Conservation (phyloP, 2,329 filamentous ascomycete genomes). For the Phoma sp. region DNA sequence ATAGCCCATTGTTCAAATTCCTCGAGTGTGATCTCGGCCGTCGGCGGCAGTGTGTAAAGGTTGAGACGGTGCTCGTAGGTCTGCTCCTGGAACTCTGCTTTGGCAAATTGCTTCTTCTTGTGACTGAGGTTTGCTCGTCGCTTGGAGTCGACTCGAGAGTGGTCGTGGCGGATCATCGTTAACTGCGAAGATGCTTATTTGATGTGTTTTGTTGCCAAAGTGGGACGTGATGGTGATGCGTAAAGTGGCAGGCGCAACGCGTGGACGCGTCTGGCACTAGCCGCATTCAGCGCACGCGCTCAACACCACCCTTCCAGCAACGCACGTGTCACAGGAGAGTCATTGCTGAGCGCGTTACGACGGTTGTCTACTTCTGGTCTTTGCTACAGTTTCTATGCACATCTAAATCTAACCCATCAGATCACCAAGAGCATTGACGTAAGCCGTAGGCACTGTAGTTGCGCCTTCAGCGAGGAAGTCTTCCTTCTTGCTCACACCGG, state of each 20-base stretch:
- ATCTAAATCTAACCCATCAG: conserved; percentile 53
- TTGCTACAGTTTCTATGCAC: background rate
- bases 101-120: conserved; percentile 86
- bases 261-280: conserved; percentile 27
- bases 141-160: conserved; percentile 66
- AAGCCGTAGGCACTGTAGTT: conserved; percentile 76
- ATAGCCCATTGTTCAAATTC: conserved; percentile 99
- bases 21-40: conserved; percentile 92
- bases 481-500: conserved; percentile 84
- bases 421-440: conserved; percentile 85
- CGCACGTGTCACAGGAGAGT: background rate
- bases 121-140: conserved; percentile 77
- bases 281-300: conserved; percentile 11
- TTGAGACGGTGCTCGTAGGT: conserved; percentile 87
- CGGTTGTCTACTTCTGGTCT: background rate
- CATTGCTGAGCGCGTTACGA: background rate
- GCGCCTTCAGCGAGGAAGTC: conserved; percentile 77
- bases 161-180: conserved; percentile 48
- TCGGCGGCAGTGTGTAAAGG: conserved; percentile 88
- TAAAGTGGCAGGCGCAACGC: conserved; percentile 32
- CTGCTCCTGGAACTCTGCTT: conserved; percentile 75
- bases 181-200: conserved; percentile 6
- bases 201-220: conserved; percentile 7
- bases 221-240: conserved; percentile 14
- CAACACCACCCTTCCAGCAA: background rate